Conservation (phyloP, 2,329 filamentous ascomycete genomes). For the Pseudocercospora vitis region DNA sequence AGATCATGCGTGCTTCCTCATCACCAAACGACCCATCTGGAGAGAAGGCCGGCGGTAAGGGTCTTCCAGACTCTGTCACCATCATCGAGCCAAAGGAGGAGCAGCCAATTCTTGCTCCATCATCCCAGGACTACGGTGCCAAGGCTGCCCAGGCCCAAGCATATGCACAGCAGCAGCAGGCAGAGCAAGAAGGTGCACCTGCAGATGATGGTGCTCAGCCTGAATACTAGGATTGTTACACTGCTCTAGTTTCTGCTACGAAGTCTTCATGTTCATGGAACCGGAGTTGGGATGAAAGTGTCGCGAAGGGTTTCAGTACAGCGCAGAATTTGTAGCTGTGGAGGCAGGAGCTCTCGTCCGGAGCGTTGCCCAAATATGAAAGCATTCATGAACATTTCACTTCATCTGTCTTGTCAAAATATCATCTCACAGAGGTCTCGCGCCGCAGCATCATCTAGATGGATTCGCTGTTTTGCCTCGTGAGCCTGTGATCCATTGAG, state of each 20-base stretch:
- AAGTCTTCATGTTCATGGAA: conserved; percentile 19
- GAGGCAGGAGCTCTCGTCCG: not conserved
- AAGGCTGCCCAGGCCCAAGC: conserved; percentile 72
- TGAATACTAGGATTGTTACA: conserved; percentile 18
- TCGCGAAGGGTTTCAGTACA: conserved; percentile 6
- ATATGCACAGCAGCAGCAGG: conserved; percentile 59
- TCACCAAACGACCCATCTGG: conserved; percentile 77
- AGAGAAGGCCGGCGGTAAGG: conserved; percentile 97
- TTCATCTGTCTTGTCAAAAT: too few relatives aligned
- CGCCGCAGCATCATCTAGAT: too few relatives aligned
- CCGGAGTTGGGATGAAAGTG: conserved; percentile 17
- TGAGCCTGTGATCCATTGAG: too few relatives aligned
- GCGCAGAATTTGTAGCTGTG: conserved; percentile 2
- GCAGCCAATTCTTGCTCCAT: conserved; percentile 88
- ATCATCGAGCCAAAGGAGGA: conserved; percentile 99
- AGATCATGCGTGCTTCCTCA: conserved; percentile 97
- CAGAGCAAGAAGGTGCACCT: conserved; percentile 31
- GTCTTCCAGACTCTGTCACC: conserved; percentile 96
- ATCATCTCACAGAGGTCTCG: too few relatives aligned
- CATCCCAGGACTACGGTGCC: conserved; percentile 97
- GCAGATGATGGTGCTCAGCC: conserved; percentile 27
- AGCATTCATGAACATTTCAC: conserved; percentile 2
- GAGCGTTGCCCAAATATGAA: conserved; percentile 2
- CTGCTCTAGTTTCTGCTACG: conserved; percentile 12
- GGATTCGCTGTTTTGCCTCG: too few relatives aligned